Conservation (phyloP, 1,284 basidiomycete genomes). For the Wolfiporia cocos region DNA sequence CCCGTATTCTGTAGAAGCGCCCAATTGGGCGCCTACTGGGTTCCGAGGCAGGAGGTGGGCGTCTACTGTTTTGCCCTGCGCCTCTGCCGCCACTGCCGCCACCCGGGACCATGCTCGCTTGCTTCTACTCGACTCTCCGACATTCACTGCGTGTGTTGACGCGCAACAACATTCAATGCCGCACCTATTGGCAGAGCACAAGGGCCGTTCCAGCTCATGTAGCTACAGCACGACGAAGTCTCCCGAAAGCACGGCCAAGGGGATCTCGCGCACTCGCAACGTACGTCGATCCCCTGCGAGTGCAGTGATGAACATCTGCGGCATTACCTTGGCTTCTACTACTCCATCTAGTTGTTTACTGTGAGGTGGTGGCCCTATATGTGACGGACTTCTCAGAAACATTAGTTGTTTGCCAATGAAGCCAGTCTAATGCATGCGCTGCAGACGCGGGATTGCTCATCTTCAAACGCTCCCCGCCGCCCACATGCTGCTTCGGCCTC, state of each 20-base stretch:
- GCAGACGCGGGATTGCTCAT: not conserved
- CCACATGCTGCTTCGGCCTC: not conserved
- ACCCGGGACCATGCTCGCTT: not conserved
- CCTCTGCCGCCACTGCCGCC: too few species aligned
- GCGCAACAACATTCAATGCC: not conserved
- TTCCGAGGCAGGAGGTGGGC: too few species aligned
- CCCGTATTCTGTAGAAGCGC: too few species aligned
- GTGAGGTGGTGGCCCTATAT: not conserved
- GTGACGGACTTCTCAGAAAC: not conserved
- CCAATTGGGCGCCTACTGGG: too few species aligned
- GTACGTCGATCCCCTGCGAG: not conserved
- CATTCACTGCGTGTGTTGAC: not conserved
- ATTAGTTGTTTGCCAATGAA: not conserved
- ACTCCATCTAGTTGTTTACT: not conserved
- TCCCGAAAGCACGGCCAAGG: not conserved
- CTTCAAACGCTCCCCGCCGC: not conserved
- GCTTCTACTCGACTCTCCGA: not conserved
- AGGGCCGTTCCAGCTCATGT: too few species aligned
- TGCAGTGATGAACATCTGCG: not conserved
- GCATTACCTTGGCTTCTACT: not conserved
- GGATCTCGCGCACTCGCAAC: constrained; percentile 1
- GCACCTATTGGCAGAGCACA: too few species aligned
- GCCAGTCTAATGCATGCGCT: not conserved
- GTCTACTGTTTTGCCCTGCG: too few species aligned
- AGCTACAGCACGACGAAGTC: not conserved